phyloP scores from a whole-genome alignment of 768 basidiomycete genomes.

The Calocybe gangraenosa region DNA sequence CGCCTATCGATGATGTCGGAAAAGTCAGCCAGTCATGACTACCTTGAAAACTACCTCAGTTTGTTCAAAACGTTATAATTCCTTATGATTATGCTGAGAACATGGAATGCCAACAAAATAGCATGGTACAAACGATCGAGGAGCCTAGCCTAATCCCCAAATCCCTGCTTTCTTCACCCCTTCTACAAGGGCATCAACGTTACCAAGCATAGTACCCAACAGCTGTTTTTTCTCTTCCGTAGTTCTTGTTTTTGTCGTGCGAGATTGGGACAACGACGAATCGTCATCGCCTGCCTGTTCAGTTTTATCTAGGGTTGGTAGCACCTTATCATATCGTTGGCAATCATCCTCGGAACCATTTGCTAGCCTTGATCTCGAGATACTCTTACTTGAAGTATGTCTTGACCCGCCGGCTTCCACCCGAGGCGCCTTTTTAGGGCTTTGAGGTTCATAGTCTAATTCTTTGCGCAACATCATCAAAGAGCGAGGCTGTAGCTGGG shows the following conservation, averaged over 20 bases:
- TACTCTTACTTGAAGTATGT: constrained; percentile 12
- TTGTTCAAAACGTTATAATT: too few species aligned
- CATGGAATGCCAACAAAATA: constrained; percentile 14
- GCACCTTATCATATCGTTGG: constrained; percentile 7
- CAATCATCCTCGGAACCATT: constrained; percentile 17
- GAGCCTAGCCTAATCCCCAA: constrained; percentile 61
- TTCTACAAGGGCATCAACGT: constrained; percentile 88
- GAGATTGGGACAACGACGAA: constrained; percentile 8
- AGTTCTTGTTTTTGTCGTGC: constrained; percentile 36
- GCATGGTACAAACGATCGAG: constrained; percentile 2
- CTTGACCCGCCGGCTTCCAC: constrained; percentile 15
- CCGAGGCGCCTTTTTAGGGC: constrained; percentile 51
- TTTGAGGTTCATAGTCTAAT: constrained; percentile 68
- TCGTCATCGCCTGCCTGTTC: constrained; percentile 9
- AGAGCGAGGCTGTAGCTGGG: constrained; percentile 36
- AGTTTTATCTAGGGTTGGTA: constrained; percentile 8
- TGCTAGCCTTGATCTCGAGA: constrained; percentile 15
- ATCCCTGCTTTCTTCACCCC: constrained; percentile 83
- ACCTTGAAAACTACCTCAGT: too few species aligned
- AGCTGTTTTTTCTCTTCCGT: constrained; percentile 83
- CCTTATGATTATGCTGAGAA: too few species aligned
- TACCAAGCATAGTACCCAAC: constrained; percentile 79
- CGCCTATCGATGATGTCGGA: constrained; percentile 60
- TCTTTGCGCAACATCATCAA: constrained; percentile 68
- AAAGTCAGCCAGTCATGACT: constrained; percentile 25